Base-by-base conservation (phyloP, 148 eudicot species). In the Rhododendron williamsianum region DNA sequence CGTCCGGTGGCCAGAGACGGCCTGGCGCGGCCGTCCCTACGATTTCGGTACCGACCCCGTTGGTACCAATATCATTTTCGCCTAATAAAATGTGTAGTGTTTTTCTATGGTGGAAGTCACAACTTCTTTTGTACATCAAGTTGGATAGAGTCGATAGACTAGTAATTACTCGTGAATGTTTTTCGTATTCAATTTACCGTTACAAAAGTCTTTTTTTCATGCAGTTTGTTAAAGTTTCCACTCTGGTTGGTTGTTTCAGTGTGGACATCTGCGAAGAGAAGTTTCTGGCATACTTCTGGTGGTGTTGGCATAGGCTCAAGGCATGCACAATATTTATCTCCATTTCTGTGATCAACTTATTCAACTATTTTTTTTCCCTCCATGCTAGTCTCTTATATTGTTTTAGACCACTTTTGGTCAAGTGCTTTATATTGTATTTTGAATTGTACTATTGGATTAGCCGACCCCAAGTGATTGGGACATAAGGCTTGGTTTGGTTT, bases 261-360 rank as follows among this genome's bases (percentile, higher is more conserved):
- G 85, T 89, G 81, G 93, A 97, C 86, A 92, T 97, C 80, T 88
- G 87, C 82, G 87, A 92, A 92, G 98, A 94, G 86, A 97, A 94
- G 92, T 97, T 95, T 90, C 85, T 95, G 93, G 90, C 90, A 67
- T 94, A 93, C 91, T 97, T 95, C 90, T 94, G 99, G 99, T 97
- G 96, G 98, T 95, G 98, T 89, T 95, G 86, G 89, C 90, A 93
- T 89, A 91, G 94, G 85, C 89, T 97, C 65, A 94, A 95, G 99
- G 99, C 91, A 93, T 41, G 93, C 73, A 85, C 65, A 30, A 30
- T 30, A 33, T 80, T 84, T 65, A 45, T 30, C 43, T 82, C 83
- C 1, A 1, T 54, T 54, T 84, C n/a, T 27, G 38, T 4, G 10
- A 36, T 67, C 72, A 25, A 25, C 72, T 84, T 48, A 27, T 41